phyloP scores from a whole-genome alignment of 1,139 yeast species.

The Kodamaea suecica region DNA sequence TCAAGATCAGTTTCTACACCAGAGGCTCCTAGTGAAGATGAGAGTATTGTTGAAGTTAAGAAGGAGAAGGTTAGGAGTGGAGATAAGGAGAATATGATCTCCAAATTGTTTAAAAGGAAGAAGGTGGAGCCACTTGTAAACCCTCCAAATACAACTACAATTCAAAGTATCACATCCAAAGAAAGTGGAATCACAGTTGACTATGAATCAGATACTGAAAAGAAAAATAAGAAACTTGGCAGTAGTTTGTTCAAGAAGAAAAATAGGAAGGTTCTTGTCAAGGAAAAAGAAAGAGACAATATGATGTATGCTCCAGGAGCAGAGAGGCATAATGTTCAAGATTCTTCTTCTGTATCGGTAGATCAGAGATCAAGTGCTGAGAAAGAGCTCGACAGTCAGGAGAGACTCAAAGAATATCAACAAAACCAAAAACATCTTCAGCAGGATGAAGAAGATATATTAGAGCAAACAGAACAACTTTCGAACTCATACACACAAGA shows the following conservation, averaged over 20 bases:
- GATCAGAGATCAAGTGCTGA: slow-evolving; percentile 6
- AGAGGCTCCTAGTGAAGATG: slow-evolving; percentile 1
- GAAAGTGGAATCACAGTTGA: slow-evolving; percentile 27
- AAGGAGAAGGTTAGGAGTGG: slow-evolving; percentile 5
- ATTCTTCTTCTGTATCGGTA: slow-evolving; percentile 6
- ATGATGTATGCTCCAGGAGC: slow-evolving; percentile 5
- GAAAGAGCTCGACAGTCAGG: background rate
- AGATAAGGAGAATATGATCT: slow-evolving; percentile 41
- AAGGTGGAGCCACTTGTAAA: slow-evolving; percentile 5
- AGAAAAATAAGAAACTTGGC: slow-evolving; percentile 15
- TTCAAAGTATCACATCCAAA: slow-evolving; percentile 9
- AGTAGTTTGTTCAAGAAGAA: slow-evolving; percentile 28
- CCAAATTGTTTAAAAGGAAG: slow-evolving; percentile 45
- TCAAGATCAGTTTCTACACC: slow-evolving; percentile 38
- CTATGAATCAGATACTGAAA: slow-evolving; percentile 30
- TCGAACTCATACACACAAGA: slow-evolving; percentile 8
- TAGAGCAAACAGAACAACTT: slow-evolving; percentile 1
- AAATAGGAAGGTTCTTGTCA: slow-evolving; percentile 13
- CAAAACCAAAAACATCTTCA: background rate
- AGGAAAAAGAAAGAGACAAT: background rate
- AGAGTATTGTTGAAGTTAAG: background rate
- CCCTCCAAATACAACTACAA: slow-evolving; percentile 11
- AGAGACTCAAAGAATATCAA: background rate
- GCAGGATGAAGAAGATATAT: background rate
- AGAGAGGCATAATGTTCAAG: slow-evolving; percentile 6